Conservation (phyloP, 176 grass and related monocot genomes). For the Tillandsia fasciculata region DNA sequence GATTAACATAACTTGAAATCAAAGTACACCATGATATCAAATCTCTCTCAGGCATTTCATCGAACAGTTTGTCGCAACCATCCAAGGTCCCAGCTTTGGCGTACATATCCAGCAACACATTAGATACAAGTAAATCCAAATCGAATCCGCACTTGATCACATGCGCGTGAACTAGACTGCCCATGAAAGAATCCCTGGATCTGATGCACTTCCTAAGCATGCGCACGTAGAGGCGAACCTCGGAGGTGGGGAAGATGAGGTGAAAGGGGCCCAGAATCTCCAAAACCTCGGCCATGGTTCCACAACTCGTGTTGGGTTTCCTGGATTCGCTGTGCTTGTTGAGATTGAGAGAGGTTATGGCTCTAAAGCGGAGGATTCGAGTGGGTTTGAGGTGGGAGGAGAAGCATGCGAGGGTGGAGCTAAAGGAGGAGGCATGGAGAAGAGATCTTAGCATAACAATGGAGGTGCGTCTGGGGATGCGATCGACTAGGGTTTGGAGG, state of each 20-base stretch:
- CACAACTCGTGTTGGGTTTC: neutral
- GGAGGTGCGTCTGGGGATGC: neutral
- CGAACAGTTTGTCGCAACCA: conserved; percentile 41
- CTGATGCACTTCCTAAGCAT: conserved; percentile 63
- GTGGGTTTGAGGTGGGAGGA: conserved; percentile 26
- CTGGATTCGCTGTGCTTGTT: conserved; percentile 4
- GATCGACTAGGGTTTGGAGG: neutral
- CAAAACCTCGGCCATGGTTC: conserved; percentile 44
- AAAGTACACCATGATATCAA: conserved; percentile 64
- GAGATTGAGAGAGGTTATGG: conserved; percentile 14
- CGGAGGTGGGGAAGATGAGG: conserved; percentile 43
- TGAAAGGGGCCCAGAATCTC: conserved; percentile 65
- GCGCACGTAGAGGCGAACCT: conserved; percentile 58
- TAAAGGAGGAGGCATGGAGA: conserved; percentile 25
- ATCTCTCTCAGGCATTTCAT: conserved; percentile 78
- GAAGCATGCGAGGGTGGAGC: conserved; percentile 21
- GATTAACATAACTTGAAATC: conserved; percentile 45
- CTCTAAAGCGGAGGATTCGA: conserved; percentile 33
- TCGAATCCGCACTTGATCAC: conserved; percentile 50
- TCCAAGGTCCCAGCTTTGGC: conserved; percentile 42
- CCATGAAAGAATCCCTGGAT: conserved; percentile 28
- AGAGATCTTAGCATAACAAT: conserved; percentile 69
- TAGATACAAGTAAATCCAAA: conserved; percentile 51
- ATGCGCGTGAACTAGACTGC: conserved; percentile 49
- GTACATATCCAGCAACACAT: conserved; percentile 76